Evolutionary conservation across 208 protist species (phyloP).

Genomic region (Wallacemonas sp.): DNA sequence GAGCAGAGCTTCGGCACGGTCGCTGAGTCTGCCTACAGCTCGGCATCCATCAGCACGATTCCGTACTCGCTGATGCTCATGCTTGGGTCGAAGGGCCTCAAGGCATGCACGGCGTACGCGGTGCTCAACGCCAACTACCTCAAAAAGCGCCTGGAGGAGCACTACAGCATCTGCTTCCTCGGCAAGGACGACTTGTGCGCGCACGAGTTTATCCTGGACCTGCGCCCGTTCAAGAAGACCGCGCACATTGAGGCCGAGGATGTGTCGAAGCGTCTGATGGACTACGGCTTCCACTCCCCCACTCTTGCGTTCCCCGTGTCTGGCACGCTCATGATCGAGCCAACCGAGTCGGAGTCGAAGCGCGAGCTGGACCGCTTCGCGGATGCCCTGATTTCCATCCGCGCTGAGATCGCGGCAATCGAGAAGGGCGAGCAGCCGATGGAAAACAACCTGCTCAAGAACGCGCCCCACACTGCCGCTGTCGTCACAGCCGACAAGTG

Average conservation of each 20-base stretch:
- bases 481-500: conserved; percentile 85
- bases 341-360: conserved; percentile 97
- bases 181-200: conserved; percentile 81
- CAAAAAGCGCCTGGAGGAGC: conserved; percentile 87
- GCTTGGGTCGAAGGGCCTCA: conserved; percentile 92
- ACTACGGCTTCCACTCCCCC: conserved; percentile 97
- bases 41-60: conserved; percentile 95
- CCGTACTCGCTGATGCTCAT: conserved; percentile 96
- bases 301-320: conserved; percentile 94
- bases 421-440: conserved; percentile 84
- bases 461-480: conserved; percentile 96
- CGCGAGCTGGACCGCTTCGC: conserved; percentile 94
- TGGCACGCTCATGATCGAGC: conserved; percentile 98
- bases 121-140: conserved; percentile 99
- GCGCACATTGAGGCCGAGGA: conserved; percentile 95
- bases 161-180: conserved; percentile 96
- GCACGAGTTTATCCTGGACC: conserved; percentile 99
- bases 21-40: conserved; percentile 94
- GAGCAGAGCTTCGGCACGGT: conserved; percentile 88
- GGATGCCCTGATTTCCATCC: conserved; percentile 96
- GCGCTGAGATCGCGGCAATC: conserved; percentile 95
- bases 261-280: conserved; percentile 98
- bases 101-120: conserved; percentile 92
- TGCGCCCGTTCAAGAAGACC: conserved; percentile 93
- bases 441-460: conserved; percentile 96